Conservation (phyloP, 345 rosid species). For the Cardiospermum halicacabum region DNA sequence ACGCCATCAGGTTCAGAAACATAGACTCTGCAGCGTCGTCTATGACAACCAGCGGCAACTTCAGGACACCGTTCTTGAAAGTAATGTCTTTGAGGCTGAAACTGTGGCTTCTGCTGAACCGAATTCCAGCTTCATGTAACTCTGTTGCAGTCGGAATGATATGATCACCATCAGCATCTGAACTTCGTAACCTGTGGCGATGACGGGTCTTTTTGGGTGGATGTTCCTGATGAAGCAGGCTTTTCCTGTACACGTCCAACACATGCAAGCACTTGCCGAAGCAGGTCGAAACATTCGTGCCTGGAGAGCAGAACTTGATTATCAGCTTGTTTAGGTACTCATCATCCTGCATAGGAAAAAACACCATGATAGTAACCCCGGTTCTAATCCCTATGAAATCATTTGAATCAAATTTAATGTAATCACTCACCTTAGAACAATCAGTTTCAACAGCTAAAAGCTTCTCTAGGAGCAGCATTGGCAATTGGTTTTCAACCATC, state of each 20-base stretch:
- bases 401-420: not conserved
- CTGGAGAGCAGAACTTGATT: conserved; percentile 28
- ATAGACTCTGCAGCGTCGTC: conserved; percentile 31
- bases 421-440: conserved; percentile 16
- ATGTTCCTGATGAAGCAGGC: conserved; percentile 15
- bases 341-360: conserved; percentile 31
- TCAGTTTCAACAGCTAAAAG: conserved; percentile 23
- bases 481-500: conserved; percentile 53
- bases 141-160: conserved; percentile 38
- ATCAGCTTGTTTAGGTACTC: conserved; percentile 30
- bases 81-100: conserved; percentile 33
- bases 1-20: conserved; percentile 37
- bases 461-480: conserved; percentile 28
- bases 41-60: conserved; percentile 26
- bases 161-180: conserved; percentile 4
- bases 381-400: too few relatives aligned
- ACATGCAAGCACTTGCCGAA: conserved; percentile 38
- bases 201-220: not conserved
- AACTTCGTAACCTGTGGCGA: not conserved
- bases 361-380: too few relatives aligned
- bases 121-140: conserved; percentile 37
- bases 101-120: conserved; percentile 25
- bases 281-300: not conserved
- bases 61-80: conserved; percentile 29
- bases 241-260: conserved; percentile 33